phyloP scores from a whole-genome alignment of 2,329 filamentous ascomycete species.

The Pseudogymnoascus destructans region DNA sequence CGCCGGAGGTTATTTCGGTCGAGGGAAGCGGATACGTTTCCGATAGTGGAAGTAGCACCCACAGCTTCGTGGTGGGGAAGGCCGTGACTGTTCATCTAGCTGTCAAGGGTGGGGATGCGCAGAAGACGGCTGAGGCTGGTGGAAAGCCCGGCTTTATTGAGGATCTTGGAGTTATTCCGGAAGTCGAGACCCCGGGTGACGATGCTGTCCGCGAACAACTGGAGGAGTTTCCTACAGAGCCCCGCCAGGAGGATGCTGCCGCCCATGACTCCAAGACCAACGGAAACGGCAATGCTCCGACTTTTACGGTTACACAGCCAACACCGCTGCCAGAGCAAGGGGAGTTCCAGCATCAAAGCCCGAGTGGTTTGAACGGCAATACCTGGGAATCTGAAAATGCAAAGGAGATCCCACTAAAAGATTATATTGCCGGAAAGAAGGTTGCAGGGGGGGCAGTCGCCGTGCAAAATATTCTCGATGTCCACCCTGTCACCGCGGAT shows the following conservation, averaged over 20 bases:
- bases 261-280: neutral
- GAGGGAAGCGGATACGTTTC: constrained; percentile 53
- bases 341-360: constrained; percentile 20
- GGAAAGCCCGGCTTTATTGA: constrained; percentile 8
- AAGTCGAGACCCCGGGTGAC: constrained; percentile 1
- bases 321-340: constrained; percentile 32
- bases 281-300: constrained; percentile 23
- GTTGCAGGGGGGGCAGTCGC: neutral
- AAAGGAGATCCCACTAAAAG: constrained; percentile 21
- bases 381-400: constrained; percentile 23
- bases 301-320: constrained; percentile 34
- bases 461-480: constrained; percentile 10
- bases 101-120: neutral
- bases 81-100: constrained; percentile 12
- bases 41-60: constrained; percentile 36
- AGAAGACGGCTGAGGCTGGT: neutral
- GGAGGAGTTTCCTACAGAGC: neutral
- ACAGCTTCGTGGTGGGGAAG: constrained; percentile 28
- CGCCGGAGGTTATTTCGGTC: constrained; percentile 56
- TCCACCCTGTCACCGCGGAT: constrained; percentile 8
- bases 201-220: constrained; percentile 10
- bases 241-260: neutral
- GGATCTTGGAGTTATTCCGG: constrained; percentile 7
- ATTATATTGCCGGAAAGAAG: neutral
- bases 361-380: constrained; percentile 17